Conservation (phyloP, 352 stramenopile species). For the Globisporangium splendens region DNA sequence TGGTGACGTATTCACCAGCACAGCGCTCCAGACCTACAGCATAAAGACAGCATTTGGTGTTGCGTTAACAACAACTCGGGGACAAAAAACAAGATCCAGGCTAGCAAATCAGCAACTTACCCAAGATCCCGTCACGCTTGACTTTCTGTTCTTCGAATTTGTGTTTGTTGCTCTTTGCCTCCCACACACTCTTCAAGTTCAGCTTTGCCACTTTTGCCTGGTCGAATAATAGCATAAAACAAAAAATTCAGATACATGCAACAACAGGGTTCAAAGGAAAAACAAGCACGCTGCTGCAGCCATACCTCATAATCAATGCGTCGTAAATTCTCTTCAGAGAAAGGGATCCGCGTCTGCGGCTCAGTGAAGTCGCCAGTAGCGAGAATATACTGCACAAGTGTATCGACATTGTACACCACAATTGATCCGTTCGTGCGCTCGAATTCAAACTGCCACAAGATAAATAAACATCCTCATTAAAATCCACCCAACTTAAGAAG, state of each 20-base stretch:
- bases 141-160: slow-evolving; percentile 80
- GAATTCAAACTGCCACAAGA: slow-evolving; percentile 69
- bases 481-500: slow-evolving; percentile 15
- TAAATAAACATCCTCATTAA: slow-evolving; percentile 10
- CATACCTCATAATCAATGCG: slow-evolving; percentile 68
- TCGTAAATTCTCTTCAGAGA: slow-evolving; percentile 76
- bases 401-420: slow-evolving; percentile 85
- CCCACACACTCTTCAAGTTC: slow-evolving; percentile 57
- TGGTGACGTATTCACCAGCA: slow-evolving; percentile 80
- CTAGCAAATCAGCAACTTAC: slow-evolving; percentile 19
- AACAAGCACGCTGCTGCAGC: neutral
- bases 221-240: slow-evolving; percentile 14
- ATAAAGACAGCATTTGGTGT: neutral
- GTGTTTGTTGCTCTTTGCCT: slow-evolving; percentile 75
- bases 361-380: slow-evolving; percentile 87
- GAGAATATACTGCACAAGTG: slow-evolving; percentile 86
- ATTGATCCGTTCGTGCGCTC: slow-evolving; percentile 77
- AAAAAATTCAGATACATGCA: neutral
- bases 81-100: neutral
- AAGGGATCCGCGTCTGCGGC: slow-evolving; percentile 84
- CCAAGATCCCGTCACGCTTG: slow-evolving; percentile 77
- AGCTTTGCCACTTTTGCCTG: slow-evolving; percentile 67
- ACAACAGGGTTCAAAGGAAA: neutral
- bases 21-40: slow-evolving; percentile 70
- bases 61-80: too few relatives aligned